phyloP scores from a whole-genome alignment of 139 green algal genomes.

The Desmodesmus armatus region DNA sequence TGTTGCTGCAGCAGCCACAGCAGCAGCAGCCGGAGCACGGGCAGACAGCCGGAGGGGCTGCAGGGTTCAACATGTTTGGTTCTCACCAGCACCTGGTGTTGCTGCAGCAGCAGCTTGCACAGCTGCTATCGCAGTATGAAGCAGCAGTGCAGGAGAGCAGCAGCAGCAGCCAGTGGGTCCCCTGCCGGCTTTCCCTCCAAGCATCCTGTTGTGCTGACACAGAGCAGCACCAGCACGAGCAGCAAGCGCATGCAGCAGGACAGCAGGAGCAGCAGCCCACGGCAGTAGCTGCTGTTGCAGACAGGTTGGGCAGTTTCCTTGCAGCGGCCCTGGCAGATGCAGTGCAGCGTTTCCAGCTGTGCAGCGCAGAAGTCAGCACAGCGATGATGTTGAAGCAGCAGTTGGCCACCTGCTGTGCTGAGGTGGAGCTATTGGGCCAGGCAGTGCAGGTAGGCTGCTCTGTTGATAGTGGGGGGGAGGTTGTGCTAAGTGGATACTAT shows the following conservation, averaged over 20 bases:
- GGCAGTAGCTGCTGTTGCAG: background rate
- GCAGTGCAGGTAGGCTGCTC: background rate
- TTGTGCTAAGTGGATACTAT: too few relatives aligned
- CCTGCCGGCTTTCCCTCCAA: background rate
- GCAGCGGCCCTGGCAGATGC: background rate
- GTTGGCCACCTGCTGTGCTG: background rate
- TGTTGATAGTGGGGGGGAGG: too few relatives aligned
- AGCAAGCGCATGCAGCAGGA: background rate
- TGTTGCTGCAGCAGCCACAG: constrained; percentile 8
- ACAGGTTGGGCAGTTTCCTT: background rate
- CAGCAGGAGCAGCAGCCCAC: background rate
- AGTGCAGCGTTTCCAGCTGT: constrained; percentile 5
- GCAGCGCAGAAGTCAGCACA: background rate
- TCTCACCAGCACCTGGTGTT: background rate
- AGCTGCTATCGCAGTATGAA: background rate
- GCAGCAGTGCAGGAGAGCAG: background rate
- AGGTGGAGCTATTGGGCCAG: constrained; percentile 7
- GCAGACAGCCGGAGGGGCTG: background rate
- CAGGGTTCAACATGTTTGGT: constrained; percentile 31
- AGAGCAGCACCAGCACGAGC: background rate
- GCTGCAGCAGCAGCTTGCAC: constrained; percentile 19
- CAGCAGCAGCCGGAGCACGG: constrained; percentile 9
- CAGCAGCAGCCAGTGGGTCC: constrained; percentile 4
- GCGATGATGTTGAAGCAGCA: constrained; percentile 4
- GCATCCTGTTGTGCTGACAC: background rate